These are phyloP conservation scores for Paramecium pentaurelia DNA, from an alignment of 73 alveolate genomes.

Conservation along the genomic window DNA sequence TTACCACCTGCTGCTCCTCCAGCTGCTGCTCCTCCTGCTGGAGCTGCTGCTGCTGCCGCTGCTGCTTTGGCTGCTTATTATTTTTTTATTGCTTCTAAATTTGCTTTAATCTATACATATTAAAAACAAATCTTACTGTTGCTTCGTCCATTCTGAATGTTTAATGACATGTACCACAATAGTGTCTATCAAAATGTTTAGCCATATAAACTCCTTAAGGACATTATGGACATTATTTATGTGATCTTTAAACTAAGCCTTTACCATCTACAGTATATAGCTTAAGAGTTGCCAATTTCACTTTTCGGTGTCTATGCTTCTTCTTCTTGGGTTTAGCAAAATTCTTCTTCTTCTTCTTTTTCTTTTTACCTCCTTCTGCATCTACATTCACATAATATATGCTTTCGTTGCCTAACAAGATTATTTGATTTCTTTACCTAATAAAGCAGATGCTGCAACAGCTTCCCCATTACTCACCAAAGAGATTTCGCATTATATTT, in stretches of 20 bases:
- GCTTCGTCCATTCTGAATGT: constrained; percentile 59
- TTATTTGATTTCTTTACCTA: not conserved
- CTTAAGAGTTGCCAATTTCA: constrained; percentile 80
- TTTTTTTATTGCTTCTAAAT: constrained; percentile 44
- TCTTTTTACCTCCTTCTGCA: constrained; percentile 50
- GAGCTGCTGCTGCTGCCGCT: constrained; percentile 25
- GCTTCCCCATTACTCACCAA: not conserved
- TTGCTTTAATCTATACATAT: constrained; percentile 2
- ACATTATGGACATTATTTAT: constrained; percentile 81
- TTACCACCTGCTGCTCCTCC: constrained; percentile 53
- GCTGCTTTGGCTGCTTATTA: constrained; percentile 40
- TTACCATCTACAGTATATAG: constrained; percentile 81
- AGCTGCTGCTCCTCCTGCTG: constrained; percentile 50
- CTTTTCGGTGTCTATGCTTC: constrained; percentile 62
- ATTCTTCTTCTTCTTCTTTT: constrained; percentile 60
- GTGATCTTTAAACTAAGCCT: constrained; percentile 77
- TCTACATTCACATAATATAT: constrained; percentile 33
- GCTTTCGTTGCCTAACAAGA: not conserved
- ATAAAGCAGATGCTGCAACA: constrained; percentile 24
- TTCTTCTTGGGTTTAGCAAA: constrained; percentile 50
- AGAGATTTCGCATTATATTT: constrained; percentile 19
- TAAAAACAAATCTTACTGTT: not conserved
- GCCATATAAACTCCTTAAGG: constrained; percentile 94
- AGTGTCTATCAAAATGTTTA: constrained; percentile 91
- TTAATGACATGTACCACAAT: constrained; percentile 87